Evolutionary conservation across 495 filamentous ascomycete species (phyloP), one percentile per base, ranked within the genome.

Genomic region (Penicillium desertorum): DNA sequence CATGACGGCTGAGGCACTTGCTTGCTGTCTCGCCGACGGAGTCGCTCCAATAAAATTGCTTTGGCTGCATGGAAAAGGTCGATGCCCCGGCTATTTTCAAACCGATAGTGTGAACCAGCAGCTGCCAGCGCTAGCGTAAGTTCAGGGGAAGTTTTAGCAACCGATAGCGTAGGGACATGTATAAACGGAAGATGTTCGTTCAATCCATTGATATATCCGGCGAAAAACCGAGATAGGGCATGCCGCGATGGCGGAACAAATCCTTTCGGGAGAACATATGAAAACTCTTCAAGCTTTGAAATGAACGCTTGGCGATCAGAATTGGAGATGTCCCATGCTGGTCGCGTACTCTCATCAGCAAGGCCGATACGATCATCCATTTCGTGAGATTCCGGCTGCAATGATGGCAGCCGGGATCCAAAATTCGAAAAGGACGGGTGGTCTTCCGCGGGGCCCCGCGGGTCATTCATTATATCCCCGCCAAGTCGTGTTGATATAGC

Each of bases 31-130:
- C 74, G 62, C 58, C 75, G 68, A 30, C 76, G 77, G 8, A 79
- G 71, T 6, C 76, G 76, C 57, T 81, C 77, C 20, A 78, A 60
- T 20, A 79, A 60, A 17, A 81, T 73, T 16, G 76, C 71, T 56
- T 78, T 80, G 2, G 78, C 73, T 7, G 87, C 87, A 69, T 88
- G 85, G 74, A 88, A 91, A 7, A 91, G 71, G 12, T 86, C 83
- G 59, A 87, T 84, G 0, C 85, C 86, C 36, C 83, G 76, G 46
- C 81, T 80, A 42, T 83, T 86, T 60, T 89, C 86, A 57, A 88
- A 88, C 12, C 86, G 77, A 56, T 82, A 81, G 53, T 78, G 75
- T 36, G 78, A 75, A 2, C 79, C 79, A 12, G 75, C 75, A 19
- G 79, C 79, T 47, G 77, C 79, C 44, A 78, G 66, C 8, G 75